Evolutionary conservation across 805 yeast genomes (phyloP).

Genomic region (Saccharomycopsis vini): DNA sequence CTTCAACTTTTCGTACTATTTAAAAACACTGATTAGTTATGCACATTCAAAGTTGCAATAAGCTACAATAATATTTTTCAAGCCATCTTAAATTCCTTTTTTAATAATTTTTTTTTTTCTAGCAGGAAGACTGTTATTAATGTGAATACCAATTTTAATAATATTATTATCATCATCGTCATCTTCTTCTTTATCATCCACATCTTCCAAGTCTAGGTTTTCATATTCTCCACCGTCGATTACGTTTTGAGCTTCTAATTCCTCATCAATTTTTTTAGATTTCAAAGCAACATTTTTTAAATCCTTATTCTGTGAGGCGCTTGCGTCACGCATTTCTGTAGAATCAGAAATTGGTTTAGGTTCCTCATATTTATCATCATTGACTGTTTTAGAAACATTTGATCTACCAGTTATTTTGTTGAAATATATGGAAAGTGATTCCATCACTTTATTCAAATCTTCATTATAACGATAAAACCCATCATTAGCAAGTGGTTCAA

Average conservation of each 20-base stretch:
- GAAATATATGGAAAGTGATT: slow-evolving; percentile 26
- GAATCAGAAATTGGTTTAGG: no score
- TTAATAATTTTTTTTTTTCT: no score
- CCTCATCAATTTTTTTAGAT: slow-evolving; percentile 10
- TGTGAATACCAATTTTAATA: background rate
- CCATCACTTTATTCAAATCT: slow-evolving; percentile 36
- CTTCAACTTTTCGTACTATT: no score
- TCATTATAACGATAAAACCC: slow-evolving; percentile 28
- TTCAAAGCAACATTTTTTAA: background rate
- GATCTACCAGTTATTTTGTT: background rate
- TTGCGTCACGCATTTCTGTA: slow-evolving; percentile 16
- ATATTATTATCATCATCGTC: background rate
- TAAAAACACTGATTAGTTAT: no score
- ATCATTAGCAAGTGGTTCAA: slow-evolving; percentile 26
- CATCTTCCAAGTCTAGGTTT: background rate
- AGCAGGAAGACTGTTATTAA: no score
- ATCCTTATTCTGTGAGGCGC: slow-evolving; percentile 1
- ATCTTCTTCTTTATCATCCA: slow-evolving; percentile 10
- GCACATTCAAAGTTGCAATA: no score
- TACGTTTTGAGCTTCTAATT: background rate
- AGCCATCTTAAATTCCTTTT: no score
- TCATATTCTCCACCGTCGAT: no score
- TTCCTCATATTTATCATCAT: no score
- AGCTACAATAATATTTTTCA: no score
- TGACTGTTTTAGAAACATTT: no score